Conservation (phyloP, 768 basidiomycete species). For the Mycena vitilis region DNA sequence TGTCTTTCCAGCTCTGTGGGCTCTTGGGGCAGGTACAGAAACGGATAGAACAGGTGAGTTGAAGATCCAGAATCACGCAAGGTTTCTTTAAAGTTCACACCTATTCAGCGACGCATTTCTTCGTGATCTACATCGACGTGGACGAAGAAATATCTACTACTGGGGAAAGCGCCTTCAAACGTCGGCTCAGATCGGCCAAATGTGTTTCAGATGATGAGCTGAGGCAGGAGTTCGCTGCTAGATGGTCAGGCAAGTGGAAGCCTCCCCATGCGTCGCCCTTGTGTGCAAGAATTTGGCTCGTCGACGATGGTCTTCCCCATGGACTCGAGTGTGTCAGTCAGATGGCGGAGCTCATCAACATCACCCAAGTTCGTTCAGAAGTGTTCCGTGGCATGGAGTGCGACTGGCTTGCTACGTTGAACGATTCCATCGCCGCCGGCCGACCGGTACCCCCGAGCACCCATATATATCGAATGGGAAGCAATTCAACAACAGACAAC, state of each 20-base stretch:
- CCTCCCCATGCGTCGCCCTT: background rate
- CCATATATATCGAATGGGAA: conserved; percentile 4
- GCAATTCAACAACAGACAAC: conserved; percentile 3
- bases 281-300: conserved; percentile 13
- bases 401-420: conserved; percentile 21
- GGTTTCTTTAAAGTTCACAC: background rate
- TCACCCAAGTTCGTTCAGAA: conserved; percentile 11
- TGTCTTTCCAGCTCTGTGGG: conserved; percentile 10
- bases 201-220: conserved; percentile 15
- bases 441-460: background rate
- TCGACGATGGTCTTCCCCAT: conserved; percentile 14
- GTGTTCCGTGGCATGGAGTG: conserved; percentile 21
- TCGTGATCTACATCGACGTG: conserved; percentile 17
- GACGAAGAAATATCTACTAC: conserved; percentile 17
- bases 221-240: conserved; percentile 6
- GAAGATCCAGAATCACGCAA: background rate
- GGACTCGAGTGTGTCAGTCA: conserved; percentile 14
- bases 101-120: conserved; percentile 6
- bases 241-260: conserved; percentile 7
- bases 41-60: conserved; percentile 17
- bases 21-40: conserved; percentile 9
- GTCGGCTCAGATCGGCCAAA: conserved; percentile 17
- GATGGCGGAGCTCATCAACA: conserved; percentile 3
- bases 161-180: background rate
- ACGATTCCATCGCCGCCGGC: conserved; percentile 16